Percentiles rank a stretch among this genome's conserved stretches.
Evolutionary conservation across 495 filamentous ascomycete species (phyloP).

Genomic region (Massariosphaeria phaeospora): DNA sequence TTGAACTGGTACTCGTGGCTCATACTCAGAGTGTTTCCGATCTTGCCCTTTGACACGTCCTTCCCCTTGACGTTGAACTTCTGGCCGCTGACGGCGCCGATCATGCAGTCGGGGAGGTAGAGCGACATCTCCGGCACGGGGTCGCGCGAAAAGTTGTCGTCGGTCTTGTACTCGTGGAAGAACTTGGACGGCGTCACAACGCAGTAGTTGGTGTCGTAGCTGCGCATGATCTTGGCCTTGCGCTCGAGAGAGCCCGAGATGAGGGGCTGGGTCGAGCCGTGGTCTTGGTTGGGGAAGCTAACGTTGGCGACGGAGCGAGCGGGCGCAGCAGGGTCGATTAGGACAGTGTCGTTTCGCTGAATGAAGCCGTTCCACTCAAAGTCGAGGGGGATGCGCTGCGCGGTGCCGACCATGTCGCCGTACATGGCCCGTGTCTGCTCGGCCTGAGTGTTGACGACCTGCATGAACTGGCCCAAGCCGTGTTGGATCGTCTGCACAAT

Average conservation of each 20-base stretch:
- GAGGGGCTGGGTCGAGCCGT: conserved; percentile 70
- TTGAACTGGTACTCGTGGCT: conserved; percentile 63
- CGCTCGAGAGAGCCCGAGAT: conserved; percentile 85
- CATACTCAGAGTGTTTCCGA: conserved; percentile 56
- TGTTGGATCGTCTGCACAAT: conserved; percentile 77
- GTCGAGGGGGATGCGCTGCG: conserved; percentile 76
- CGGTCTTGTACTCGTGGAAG: conserved; percentile 93
- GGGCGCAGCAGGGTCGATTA: conserved; percentile 75
- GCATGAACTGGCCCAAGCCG: conserved; percentile 72
- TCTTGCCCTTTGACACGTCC: conserved; percentile 61
- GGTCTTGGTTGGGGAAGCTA: conserved; percentile 81
- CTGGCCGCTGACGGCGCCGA: conserved; percentile 67
- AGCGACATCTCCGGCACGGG: conserved; percentile 80
- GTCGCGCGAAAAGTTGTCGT: conserved; percentile 76
- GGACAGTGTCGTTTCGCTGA: conserved; percentile 57
- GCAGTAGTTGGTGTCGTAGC: conserved; percentile 78
- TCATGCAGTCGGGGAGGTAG: conserved; percentile 83
- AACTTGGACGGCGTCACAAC: conserved; percentile 81
- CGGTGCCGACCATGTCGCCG: conserved; percentile 68
- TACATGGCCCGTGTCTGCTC: conserved; percentile 76
- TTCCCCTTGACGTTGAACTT: conserved; percentile 97
- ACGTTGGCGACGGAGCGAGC: conserved; percentile 67
- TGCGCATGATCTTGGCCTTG: conserved; percentile 62
- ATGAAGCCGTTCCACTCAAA: conserved; percentile 90
- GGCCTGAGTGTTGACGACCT: conserved; percentile 69